phyloP scores from a whole-genome alignment of 2,329 filamentous ascomycete species.

The Fusarium sp. region DNA sequence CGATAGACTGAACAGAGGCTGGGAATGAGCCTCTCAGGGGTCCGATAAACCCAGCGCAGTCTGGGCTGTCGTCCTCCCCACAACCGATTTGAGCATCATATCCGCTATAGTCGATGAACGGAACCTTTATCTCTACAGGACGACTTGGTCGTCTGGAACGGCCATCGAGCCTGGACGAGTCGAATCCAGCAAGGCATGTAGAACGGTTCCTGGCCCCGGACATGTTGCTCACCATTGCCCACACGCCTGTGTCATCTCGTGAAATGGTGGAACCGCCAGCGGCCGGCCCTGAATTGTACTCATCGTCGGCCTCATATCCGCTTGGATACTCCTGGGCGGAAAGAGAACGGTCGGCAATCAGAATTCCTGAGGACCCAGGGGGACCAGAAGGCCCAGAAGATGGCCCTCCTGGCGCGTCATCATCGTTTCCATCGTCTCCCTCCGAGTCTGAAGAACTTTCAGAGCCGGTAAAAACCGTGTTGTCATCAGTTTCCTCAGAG shows the following conservation, averaged over 20 bases:
- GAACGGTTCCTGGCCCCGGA: neutral
- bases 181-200: neutral
- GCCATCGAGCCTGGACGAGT: neutral
- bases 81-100: neutral
- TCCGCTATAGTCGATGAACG: neutral
- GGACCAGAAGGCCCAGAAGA: neutral
- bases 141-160: neutral
- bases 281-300: neutral
- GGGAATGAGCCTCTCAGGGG: neutral
- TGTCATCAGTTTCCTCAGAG: neutral
- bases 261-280: neutral
- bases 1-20: neutral
- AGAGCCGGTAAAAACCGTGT: neutral
- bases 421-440: neutral
- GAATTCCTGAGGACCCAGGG: neutral
- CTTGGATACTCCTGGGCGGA: neutral
- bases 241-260: neutral
- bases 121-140: neutral
- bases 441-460: neutral
- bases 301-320: neutral
- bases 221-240: neutral
- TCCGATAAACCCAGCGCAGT: neutral
- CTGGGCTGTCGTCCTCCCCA: neutral
- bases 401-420: neutral
- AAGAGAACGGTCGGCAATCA: neutral